Conservation (phyloP, 257 asterid species). For the Nemophila menziesii region DNA sequence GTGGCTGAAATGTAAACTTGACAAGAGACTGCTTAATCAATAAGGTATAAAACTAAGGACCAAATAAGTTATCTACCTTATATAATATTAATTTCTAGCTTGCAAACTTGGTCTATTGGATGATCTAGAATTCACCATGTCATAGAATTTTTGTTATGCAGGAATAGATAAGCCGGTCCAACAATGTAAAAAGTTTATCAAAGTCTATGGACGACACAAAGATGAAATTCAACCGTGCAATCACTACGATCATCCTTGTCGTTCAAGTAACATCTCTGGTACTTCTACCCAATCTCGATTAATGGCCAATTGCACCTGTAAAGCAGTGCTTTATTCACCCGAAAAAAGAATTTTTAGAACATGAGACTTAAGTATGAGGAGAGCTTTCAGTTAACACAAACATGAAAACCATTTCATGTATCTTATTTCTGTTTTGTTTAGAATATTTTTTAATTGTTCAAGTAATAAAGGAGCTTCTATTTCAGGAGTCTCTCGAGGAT, state of each 20-base stretch:
- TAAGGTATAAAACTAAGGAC: no score
- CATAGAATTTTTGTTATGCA: slow-evolving; percentile 26
- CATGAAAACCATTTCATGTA: slow-evolving; percentile 96
- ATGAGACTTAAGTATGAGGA: slow-evolving; percentile 88
- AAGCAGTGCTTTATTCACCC: slow-evolving; percentile 93
- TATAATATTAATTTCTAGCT: no score
- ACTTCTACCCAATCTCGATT: slow-evolving; percentile 32
- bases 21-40: no score
- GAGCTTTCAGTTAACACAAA: slow-evolving; percentile 94
- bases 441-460: background rate
- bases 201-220: no score
- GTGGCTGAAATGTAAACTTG: no score
- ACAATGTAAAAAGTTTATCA: slow-evolving; percentile 14
- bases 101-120: no score
- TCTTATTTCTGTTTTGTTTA: background rate
- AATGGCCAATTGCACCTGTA: slow-evolving; percentile 48
- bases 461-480: slow-evolving; percentile 1
- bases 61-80: no score
- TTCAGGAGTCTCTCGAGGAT: slow-evolving; percentile 85
- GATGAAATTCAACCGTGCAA: slow-evolving; percentile 36
- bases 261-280: slow-evolving; percentile 59
- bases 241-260: slow-evolving; percentile 39
- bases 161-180: slow-evolving; percentile 28
- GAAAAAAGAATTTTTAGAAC: slow-evolving; percentile 90
- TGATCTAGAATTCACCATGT: slow-evolving; percentile 7